Evolutionary conservation across 2,329 filamentous ascomycete species (phyloP).

Genomic region (Diplodia intermedia): DNA sequence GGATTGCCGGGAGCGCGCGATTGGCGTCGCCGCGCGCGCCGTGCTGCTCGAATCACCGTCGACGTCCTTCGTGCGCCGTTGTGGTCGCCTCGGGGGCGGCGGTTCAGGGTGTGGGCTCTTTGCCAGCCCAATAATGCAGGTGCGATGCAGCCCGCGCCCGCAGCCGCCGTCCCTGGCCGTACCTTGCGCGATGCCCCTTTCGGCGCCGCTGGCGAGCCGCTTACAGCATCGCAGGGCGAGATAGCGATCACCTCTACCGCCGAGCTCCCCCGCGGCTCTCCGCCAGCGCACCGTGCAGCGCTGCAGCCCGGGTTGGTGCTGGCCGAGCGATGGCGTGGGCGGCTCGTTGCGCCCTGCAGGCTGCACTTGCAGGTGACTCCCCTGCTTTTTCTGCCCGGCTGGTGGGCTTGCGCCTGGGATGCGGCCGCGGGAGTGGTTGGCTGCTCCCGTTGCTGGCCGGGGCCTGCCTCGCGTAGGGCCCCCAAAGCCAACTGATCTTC

Average conservation of each 20-base stretch:
- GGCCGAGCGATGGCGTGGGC: constrained; percentile 4
- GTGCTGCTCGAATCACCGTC: constrained; percentile 12
- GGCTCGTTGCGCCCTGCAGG: constrained; percentile 2
- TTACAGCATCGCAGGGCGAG: constrained; percentile 5
- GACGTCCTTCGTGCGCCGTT: constrained; percentile 4
- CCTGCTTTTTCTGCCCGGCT: constrained; percentile 6
- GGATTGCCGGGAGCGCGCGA: constrained; percentile 27
- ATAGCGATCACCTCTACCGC: constrained; percentile 24
- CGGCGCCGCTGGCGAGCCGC: constrained; percentile 3
- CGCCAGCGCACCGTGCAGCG: constrained; percentile 19
- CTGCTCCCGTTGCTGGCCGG: constrained; percentile 5
- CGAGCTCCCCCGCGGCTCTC: constrained; percentile 3
- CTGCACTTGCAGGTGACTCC: neutral
- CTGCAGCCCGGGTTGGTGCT: neutral
- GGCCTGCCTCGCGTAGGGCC: constrained; percentile 26
- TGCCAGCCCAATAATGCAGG: constrained; percentile 9
- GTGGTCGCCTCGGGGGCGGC: neutral
- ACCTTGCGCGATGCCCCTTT: constrained; percentile 7
- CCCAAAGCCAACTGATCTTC: constrained; percentile 8
- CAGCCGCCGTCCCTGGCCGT: constrained; percentile 22
- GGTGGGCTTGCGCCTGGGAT: neutral
- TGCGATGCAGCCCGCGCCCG: constrained; percentile 19
- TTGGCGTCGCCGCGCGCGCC: constrained; percentile 13
- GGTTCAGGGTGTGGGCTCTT: neutral
- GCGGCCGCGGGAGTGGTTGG: constrained; percentile 22